Evolutionary conservation across 768 basidiomycete genomes (phyloP), one percentile per base, ranked within the genome.

Genomic region (Cystobasidium onofrii): DNA sequence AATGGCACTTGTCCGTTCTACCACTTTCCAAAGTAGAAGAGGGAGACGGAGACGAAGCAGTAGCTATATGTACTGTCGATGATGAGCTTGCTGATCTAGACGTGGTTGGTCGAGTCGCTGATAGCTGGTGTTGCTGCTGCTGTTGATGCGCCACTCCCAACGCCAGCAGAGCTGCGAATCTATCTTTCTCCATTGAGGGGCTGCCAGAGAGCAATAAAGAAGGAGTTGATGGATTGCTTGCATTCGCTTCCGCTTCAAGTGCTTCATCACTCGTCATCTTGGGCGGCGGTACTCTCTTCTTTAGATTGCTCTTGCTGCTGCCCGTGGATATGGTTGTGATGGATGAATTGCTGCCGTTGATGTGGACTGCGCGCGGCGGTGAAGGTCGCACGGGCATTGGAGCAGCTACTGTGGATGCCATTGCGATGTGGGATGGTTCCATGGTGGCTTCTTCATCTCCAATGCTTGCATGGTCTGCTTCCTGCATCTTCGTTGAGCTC

Each of bases 101-200:
- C 15, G 39, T 15, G 39, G 7, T 39, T 6, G 39, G 39, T 39
- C 39, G 39, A 6, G 39, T 39, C 7, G 39, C 39, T 39, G 39
- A 6, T 39, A 15, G 39, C 6, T 39, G 39, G 15, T 50, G 46
- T 3, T 50, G 46, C 27, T 29, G 29, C 57, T 29, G 25, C 57
- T 60, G 29, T 29, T 60, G 57, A 29, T 60, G 57, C 33, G 57
- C 57, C 33, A 60, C 57, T 15, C 57, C 57, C 23, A 60, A 60
- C 31, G 57, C 57, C 57, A 60, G 20, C 33, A 60, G 27, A 27
- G 57, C 57, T 12, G 57, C 57, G 33, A 60, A 60, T 60, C 33
- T 27, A 60, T 60, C 57, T 50, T 50, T 50, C 46, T 50, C 46
- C 46, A 50, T 50, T n/a, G 46, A 50, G 6, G 46, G 46, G n/a